Evolutionary conservation across 192 early-diverging fungal genomes (phyloP).

Genomic region (Coemansia sp.): DNA sequence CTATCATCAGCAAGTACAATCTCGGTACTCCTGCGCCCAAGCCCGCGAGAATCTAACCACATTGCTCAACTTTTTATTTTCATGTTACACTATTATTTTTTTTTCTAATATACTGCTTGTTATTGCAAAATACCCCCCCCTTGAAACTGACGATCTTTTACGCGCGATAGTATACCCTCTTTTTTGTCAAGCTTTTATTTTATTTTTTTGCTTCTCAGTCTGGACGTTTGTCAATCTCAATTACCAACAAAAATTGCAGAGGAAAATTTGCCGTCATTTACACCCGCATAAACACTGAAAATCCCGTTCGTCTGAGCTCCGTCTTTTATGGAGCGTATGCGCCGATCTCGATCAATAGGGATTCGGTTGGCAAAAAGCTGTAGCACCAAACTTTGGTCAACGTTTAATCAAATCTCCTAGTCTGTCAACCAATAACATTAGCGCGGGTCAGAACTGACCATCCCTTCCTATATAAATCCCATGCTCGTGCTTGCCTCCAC

Average conservation of each 20-base stretch:
- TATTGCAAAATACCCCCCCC: background rate
- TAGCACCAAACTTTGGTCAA: background rate
- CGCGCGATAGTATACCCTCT: background rate
- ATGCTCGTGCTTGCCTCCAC: too few relatives aligned
- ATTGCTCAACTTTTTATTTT: background rate
- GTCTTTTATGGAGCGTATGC: background rate
- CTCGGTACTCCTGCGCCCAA: conserved; percentile 37
- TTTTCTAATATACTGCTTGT: background rate
- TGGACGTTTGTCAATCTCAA: background rate
- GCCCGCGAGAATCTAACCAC: conserved; percentile 16
- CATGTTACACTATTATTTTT: background rate
- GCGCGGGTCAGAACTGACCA: too few relatives aligned
- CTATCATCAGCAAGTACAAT: conserved; percentile 31
- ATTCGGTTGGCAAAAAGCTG: too few relatives aligned
- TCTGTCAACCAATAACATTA: too few relatives aligned
- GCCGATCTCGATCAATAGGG: background rate
- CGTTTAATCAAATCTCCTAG: too few relatives aligned
- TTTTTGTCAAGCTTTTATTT: background rate
- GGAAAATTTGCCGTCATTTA: background rate
- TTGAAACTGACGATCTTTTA: background rate
- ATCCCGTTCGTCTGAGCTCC: background rate
- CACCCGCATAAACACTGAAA: background rate
- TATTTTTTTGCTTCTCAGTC: background rate
- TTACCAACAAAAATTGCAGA: background rate
- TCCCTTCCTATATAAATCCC: too few relatives aligned